Evolutionary conservation across 176 grass and related monocot species (phyloP).

Genomic region (Paspalum notatum): DNA sequence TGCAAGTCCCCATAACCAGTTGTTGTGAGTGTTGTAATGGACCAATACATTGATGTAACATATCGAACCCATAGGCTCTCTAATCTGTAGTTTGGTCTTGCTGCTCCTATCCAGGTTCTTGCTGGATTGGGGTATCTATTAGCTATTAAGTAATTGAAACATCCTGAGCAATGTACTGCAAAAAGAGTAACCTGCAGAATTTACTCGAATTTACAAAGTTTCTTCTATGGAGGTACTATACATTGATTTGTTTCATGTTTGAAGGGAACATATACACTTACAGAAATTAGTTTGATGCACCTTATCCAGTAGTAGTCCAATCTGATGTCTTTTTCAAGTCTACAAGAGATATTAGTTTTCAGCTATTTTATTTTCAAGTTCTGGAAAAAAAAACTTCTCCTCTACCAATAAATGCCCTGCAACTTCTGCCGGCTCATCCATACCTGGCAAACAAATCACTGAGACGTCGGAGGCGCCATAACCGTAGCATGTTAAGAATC

Average conservation of each 20-base stretch:
- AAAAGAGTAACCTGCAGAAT: constrained; percentile 83
- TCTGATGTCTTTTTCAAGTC: constrained; percentile 86
- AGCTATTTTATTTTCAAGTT: constrained; percentile 24
- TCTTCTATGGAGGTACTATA: constrained; percentile 15
- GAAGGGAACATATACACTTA: constrained; percentile 51
- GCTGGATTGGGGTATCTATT: constrained; percentile 72
- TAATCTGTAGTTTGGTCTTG: constrained; percentile 71
- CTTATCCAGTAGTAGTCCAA: constrained; percentile 89
- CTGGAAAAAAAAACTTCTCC: constrained; percentile 28
- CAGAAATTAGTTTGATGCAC: constrained; percentile 80
- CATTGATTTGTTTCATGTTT: constrained; percentile 5
- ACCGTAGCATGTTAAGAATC: constrained; percentile 73
- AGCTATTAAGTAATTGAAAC: constrained; percentile 89
- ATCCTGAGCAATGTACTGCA: constrained; percentile 79
- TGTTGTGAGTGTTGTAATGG: constrained; percentile 90
- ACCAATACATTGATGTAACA: constrained; percentile 84
- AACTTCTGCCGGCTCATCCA: no score
- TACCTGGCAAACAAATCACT: constrained; percentile 89
- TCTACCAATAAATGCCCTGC: no score
- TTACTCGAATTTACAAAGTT: constrained; percentile 11
- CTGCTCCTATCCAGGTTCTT: constrained; percentile 87
- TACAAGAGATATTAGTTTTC: constrained; percentile 50
- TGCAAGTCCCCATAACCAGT: constrained; percentile 89
- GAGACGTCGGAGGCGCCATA: constrained; percentile 81
- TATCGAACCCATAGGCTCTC: constrained; percentile 79